phyloP scores from a whole-genome alignment of 768 basidiomycete species.

The Lactarius vividus region DNA sequence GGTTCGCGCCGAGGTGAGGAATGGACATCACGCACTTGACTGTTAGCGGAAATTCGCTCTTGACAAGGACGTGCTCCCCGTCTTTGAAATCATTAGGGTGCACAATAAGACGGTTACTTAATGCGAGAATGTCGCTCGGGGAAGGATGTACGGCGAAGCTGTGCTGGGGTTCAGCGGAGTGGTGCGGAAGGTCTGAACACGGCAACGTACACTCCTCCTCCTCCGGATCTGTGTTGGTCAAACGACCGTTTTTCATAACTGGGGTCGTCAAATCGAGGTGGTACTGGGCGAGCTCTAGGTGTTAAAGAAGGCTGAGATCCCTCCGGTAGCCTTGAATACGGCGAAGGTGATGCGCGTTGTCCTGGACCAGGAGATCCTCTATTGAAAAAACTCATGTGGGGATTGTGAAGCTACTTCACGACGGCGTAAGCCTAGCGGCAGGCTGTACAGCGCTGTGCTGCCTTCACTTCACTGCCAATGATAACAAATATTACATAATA shows the following conservation, averaged over 20 bases:
- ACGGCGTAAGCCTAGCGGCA: no score
- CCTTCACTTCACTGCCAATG: neutral
- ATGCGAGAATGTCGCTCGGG: conserved; percentile 49
- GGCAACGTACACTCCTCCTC: conserved; percentile 28
- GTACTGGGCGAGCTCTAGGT: conserved; percentile 27
- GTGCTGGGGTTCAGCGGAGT: neutral
- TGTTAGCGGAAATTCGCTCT: conserved; percentile 68
- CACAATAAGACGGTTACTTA: conserved; percentile 80
- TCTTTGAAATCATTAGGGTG: conserved; percentile 71
- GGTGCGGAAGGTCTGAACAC: neutral
- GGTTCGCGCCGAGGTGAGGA: neutral
- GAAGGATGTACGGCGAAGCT: conserved; percentile 32
- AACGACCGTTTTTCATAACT: conserved; percentile 34
- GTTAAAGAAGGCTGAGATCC: conserved; percentile 23
- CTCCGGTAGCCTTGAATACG: conserved; percentile 26
- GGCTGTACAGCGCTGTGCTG: neutral
- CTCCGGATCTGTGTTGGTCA: conserved; percentile 28
- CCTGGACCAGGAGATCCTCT: conserved; percentile 12
- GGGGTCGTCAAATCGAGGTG: conserved; percentile 33
- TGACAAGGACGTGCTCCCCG: conserved; percentile 74
- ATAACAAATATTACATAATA: neutral
- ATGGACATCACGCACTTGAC: conserved; percentile 50
- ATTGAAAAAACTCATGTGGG: conserved; percentile 25
- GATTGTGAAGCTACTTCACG: neutral
- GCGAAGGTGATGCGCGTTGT: conserved; percentile 19